Conservation (phyloP, 352 stramenopile species). For the Peronospora tabacina region DNA sequence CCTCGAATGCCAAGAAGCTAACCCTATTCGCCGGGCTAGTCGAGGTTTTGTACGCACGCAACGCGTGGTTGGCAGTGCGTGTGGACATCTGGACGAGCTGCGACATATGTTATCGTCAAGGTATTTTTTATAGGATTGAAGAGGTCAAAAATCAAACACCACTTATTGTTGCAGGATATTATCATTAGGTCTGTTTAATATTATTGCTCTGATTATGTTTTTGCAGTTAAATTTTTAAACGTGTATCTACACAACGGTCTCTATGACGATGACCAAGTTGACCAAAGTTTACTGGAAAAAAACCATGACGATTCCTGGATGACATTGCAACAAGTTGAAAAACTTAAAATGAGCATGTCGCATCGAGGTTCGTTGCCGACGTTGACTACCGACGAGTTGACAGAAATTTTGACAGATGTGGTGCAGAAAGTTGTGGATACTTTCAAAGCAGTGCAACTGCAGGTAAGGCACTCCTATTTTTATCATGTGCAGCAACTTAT, state of each 20-base stretch:
- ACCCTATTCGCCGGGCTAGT: constrained; percentile 26
- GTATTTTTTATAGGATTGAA: constrained; percentile 4
- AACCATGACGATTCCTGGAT: constrained; percentile 3
- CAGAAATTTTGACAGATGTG: constrained; percentile 12
- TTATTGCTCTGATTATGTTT: background rate
- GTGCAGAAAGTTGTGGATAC: constrained; percentile 10
- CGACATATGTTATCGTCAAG: constrained; percentile 11
- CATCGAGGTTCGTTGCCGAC: constrained; percentile 1
- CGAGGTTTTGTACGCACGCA: constrained; percentile 24
- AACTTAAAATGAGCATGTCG: constrained; percentile 7
- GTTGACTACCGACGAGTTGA: constrained; percentile 22
- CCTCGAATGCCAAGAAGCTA: background rate
- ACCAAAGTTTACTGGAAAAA: constrained; percentile 3
- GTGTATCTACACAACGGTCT: constrained; percentile 20
- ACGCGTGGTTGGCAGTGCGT: constrained; percentile 20
- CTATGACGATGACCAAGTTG: background rate
- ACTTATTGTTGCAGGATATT: background rate
- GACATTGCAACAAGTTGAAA: constrained; percentile 16
- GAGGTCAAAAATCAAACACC: background rate
- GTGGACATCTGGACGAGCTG: constrained; percentile 23
- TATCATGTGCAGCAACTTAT: background rate
- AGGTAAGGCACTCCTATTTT: constrained; percentile 17
- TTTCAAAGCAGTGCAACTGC: constrained; percentile 24
- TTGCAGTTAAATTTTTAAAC: constrained; percentile 26
- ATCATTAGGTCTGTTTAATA: background rate